phyloP scores from a whole-genome alignment of 345 rosid species.

The Nasturtium officinale region DNA sequence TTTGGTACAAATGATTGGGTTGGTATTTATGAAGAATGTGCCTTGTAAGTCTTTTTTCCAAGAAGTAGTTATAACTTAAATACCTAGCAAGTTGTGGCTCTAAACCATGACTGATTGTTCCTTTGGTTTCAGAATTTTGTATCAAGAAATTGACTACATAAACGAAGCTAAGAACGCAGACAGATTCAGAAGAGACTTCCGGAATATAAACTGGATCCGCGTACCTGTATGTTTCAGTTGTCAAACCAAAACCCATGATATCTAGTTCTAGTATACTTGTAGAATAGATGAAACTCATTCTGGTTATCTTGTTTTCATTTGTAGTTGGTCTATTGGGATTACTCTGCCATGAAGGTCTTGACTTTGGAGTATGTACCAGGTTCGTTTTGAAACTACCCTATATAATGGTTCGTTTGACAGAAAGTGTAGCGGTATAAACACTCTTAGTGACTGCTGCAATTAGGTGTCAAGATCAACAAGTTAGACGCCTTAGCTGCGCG shows the following conservation, averaged over 20 bases:
- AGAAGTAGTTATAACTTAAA: constrained; percentile 2
- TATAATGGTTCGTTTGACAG: constrained; percentile 23
- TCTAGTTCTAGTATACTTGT: background rate
- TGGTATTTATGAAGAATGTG: constrained; percentile 89
- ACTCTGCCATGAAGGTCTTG: constrained; percentile 86
- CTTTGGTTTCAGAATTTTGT: constrained; percentile 70
- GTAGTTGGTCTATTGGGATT: constrained; percentile 93
- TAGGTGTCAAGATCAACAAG: constrained; percentile 82
- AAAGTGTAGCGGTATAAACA: background rate
- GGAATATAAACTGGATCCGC: constrained; percentile 92
- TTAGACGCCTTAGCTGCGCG: constrained; percentile 63
- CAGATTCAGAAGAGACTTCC: constrained; percentile 82
- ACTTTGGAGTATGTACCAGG: constrained; percentile 99
- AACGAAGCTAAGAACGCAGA: constrained; percentile 97
- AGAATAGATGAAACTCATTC: constrained; percentile 6
- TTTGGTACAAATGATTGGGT: constrained; percentile 88
- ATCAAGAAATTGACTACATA: constrained; percentile 91
- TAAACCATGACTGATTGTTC: constrained; percentile 24
- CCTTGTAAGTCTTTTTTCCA: constrained; percentile 57
- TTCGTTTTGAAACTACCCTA: constrained; percentile 41
- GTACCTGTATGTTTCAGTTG: constrained; percentile 72
- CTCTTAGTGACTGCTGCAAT: constrained; percentile 15
- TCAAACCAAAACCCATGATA: constrained; percentile 9
- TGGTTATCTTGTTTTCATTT: constrained; percentile 23
- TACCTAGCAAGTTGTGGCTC: background rate